Evolutionary conservation across 169 alveolate species (phyloP), one percentile per base, ranked within the genome.

Genomic region (Amoebophrya sp.): DNA sequence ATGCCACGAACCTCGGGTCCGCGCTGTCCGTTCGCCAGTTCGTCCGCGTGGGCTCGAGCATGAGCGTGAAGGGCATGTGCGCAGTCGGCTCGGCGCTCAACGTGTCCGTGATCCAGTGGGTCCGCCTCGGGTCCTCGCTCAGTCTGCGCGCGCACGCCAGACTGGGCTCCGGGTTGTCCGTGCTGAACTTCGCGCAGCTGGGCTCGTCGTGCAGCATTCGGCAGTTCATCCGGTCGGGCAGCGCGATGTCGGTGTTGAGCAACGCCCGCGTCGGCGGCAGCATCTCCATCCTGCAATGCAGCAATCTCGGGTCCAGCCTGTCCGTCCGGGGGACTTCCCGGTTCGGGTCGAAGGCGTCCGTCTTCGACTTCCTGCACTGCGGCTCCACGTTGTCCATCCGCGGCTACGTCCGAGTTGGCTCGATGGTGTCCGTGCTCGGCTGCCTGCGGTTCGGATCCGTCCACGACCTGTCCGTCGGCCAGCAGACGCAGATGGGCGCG

Each of bases 341-440:
- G 39, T 10, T 39, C 39, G 39, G 32, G 0, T 14, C 3, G 40
- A 38, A 10, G 40, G 90, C 40, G 23, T 39, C 2, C 77, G 39
- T 66, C 54, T n/a, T 66, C 83, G 83, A 89, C 39, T 40, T 39
- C 66, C 14, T 89, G 32, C 29, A 0, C 33, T 29, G 18, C 38
- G 91, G 91, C 33, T 89, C 91, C 91, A n/a, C 91, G 54, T 12
- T 89, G 35, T 89, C 91, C 91, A 2, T 88, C 23, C 90, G 90
- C 40, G 40, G 54, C 40, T 88, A 25, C 90, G 47, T 35, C n/a
- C 40, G 90, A 0, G 10, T 47, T 12, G 91, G 90, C 40, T 33
- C 89, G 32, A 35, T n/a, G 38, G 29, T 33, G 53, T 66, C 83
- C 0, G 77, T 91, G 39, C 40, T 39, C 2, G 40, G 89, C 39